phyloP scores from a whole-genome alignment of 805 yeast genomes.

The Schizosaccharomyces octosporus region DNA sequence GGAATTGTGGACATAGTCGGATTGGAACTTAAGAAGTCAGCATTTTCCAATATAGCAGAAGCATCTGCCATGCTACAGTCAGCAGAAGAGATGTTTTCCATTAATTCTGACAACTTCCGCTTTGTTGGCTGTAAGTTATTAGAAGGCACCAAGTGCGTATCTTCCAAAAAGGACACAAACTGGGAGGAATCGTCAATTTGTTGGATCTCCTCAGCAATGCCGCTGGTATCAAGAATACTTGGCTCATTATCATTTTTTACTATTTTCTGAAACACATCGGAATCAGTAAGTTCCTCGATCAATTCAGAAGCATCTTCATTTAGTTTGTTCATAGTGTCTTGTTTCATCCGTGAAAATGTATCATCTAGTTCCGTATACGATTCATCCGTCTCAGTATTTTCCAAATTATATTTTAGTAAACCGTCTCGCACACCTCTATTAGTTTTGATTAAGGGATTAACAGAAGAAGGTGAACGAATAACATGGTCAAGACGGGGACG shows the following conservation, averaged over 20 bases:
- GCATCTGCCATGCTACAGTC: neutral
- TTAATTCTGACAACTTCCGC: neutral
- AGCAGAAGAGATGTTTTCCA: neutral
- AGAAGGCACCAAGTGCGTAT: neutral
- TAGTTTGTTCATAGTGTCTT: neutral
- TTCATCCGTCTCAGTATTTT: neutral
- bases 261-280: no score
- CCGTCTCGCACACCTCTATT: neutral
- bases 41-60: neutral
- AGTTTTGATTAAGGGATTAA: neutral
- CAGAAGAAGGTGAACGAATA: neutral
- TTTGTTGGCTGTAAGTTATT: neutral
- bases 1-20: neutral
- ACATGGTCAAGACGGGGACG: no score
- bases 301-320: no score
- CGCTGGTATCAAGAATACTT: neutral
- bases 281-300: no score
- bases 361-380: neutral
- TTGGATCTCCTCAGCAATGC: neutral
- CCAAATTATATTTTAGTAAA: neutral
- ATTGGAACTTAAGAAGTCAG: neutral
- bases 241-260: no score
- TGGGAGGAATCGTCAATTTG: neutral
- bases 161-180: neutral
- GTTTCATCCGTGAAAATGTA: neutral